Evolutionary conservation across 2,329 filamentous ascomycete species (phyloP).

Genomic region (Cladosporium colombiae): DNA sequence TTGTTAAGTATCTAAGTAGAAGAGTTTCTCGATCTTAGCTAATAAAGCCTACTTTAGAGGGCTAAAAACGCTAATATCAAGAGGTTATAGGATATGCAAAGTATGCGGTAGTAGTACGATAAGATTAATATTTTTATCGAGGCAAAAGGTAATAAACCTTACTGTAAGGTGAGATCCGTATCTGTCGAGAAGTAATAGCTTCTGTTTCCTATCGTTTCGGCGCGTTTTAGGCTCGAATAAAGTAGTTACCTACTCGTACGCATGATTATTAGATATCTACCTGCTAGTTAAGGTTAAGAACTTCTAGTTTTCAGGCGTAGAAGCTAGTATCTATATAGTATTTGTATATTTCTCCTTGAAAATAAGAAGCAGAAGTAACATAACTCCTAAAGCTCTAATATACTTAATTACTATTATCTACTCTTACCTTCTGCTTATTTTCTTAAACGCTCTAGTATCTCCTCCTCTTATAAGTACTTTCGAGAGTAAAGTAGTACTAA

Average conservation of each 20-base stretch:
- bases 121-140: not conserved
- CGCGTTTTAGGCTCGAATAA: too few species aligned
- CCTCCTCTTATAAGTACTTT: not conserved
- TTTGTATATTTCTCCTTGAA: not conserved
- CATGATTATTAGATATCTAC: not conserved
- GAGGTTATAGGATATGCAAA: not conserved
- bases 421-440: too few species aligned
- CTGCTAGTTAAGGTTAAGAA: too few species aligned
- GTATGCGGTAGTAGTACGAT: too few species aligned
- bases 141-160: constrained; percentile 8
- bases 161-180: constrained; percentile 4
- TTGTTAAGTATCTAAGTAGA: not conserved
- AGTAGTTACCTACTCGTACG: constrained; percentile 4
- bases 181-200: constrained; percentile 1
- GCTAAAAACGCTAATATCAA: constrained; percentile 9
- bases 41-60: not conserved
- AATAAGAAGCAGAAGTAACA: constrained; percentile 5
- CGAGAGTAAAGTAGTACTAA: not conserved
- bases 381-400: not conserved
- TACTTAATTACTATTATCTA: too few species aligned
- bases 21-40: not conserved
- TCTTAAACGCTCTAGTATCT: too few species aligned
- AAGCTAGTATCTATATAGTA: too few species aligned
- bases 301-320: too few species aligned
- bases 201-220: not conserved